Percentiles rank a stretch among this genome's conserved stretches.
phyloP scores from a whole-genome alignment of 2,329 filamentous ascomycete genomes.

The Neocatenulostroma microsporum region DNA sequence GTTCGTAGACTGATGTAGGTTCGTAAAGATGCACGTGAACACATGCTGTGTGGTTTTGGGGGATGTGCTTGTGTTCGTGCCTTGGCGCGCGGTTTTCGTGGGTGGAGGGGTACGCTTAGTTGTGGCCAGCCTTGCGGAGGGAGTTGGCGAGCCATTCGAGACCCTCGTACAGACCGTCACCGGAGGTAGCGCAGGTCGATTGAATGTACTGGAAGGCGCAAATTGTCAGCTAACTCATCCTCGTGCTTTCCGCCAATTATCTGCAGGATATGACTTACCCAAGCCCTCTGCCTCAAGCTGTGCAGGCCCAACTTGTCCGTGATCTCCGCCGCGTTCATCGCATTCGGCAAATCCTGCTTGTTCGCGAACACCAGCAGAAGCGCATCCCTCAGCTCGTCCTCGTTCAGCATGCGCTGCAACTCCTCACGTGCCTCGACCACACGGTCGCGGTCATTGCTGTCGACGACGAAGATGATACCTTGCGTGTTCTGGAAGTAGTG shows the following conservation, averaged over 20 bases:
- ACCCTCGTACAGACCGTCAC: constrained; percentile 99
- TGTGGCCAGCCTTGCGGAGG: constrained; percentile 47
- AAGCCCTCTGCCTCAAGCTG: constrained; percentile 95
- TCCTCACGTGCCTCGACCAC: constrained; percentile 91
- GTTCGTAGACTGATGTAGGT: not conserved
- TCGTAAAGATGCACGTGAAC: constrained; percentile 2
- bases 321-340: constrained; percentile 99
- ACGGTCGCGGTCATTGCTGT: constrained; percentile 83
- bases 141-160: constrained; percentile 59
- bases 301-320: constrained; percentile 99
- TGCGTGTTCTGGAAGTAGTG: constrained; percentile 97
- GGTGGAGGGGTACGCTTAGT: constrained; percentile 29
- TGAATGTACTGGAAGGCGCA: constrained; percentile 92
- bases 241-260: too few species aligned
- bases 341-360: constrained; percentile 95
- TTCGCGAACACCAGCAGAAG: constrained; percentile 94
- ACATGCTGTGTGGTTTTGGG: not conserved
- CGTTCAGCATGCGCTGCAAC: constrained; percentile 93
- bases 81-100: not conserved
- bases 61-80: constrained; percentile 1
- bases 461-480: constrained; percentile 96
- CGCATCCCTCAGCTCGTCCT: constrained; percentile 95
- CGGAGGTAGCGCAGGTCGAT: constrained; percentile 97
- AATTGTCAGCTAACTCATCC: too few species aligned
- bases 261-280: constrained; percentile 75